Percentiles rank a stretch among this genome's conserved stretches.
Evolutionary conservation across 176 grass and related monocot species (phyloP).

Genomic region (Thalia dealbata): DNA sequence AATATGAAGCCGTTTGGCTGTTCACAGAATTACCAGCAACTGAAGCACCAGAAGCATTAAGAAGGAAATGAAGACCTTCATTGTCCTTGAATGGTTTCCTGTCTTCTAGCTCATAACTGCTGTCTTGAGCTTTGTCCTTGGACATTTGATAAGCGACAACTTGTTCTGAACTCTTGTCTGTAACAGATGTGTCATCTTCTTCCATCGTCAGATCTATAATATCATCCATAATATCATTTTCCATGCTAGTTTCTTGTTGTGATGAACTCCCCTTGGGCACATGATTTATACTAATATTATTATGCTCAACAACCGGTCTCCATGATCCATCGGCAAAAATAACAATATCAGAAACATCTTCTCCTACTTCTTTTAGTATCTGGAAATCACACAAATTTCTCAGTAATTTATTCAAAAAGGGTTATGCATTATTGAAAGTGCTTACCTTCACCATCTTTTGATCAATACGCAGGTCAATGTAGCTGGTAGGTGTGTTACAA

Average conservation of each 20-base stretch:
- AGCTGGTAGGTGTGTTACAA: constrained; percentile 64
- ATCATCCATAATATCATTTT: constrained; percentile 23
- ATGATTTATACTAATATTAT: constrained; percentile 44
- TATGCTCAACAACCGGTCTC: constrained; percentile 45
- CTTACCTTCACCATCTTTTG: constrained; percentile 79
- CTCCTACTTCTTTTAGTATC: constrained; percentile 61
- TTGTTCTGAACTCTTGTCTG: constrained; percentile 22
- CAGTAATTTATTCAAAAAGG: constrained; percentile 16
- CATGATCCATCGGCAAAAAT: constrained; percentile 74
- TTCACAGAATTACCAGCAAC: background rate
- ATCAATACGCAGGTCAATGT: constrained; percentile 60
- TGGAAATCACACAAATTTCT: constrained; percentile 20
- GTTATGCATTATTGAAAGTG: constrained; percentile 5
- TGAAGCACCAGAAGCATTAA: constrained; percentile 26
- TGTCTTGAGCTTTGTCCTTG: constrained; percentile 7
- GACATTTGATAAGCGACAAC: background rate
- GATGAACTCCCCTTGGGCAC: constrained; percentile 12
- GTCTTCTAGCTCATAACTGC: constrained; percentile 38
- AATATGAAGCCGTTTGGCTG: constrained; percentile 11
- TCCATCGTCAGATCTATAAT: constrained; percentile 66
- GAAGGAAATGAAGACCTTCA: constrained; percentile 30
- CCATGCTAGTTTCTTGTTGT: constrained; percentile 16
- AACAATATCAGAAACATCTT: constrained; percentile 40
- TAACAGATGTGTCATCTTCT: constrained; percentile 34
- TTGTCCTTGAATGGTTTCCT: constrained; percentile 50